A percentile compares a stretch with the other conserved stretches of the same genome.
Evolutionary conservation across 495 filamentous ascomycete species (phyloP).

Genomic region (Xylaria longipes): DNA sequence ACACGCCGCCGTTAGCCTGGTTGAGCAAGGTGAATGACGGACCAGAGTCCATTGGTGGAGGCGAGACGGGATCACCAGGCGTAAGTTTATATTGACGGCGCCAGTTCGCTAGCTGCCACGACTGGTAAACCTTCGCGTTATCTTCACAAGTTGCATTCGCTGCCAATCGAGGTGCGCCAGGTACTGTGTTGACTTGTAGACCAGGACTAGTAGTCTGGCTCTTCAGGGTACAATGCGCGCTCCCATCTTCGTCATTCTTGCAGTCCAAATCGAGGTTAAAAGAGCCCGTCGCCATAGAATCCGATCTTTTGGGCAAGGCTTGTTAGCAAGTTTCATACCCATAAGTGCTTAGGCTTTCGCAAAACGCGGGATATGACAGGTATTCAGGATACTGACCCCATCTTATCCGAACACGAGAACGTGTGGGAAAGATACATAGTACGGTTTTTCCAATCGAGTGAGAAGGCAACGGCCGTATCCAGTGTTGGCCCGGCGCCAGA

Average conservation of each 20-base stretch:
- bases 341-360: not conserved
- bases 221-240: constrained; percentile 37
- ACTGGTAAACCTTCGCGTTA: constrained; percentile 39
- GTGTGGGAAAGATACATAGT: constrained; percentile 47
- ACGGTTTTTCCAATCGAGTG: constrained; percentile 47
- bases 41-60: constrained; percentile 38
- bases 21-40: constrained; percentile 45
- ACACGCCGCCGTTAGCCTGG: constrained; percentile 37
- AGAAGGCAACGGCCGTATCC: constrained; percentile 46
- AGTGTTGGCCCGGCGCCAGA: constrained; percentile 43
- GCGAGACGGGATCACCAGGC: constrained; percentile 32
- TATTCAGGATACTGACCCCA: constrained; percentile 38
- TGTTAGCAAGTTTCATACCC: not conserved
- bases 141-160: constrained; percentile 35
- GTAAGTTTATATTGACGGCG: constrained; percentile 37
- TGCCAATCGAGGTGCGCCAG: constrained; percentile 20
- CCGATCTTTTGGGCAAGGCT: constrained; percentile 26
- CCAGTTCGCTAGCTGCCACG: constrained; percentile 49
- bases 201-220: constrained; percentile 24
- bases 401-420: constrained; percentile 44
- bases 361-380: not conserved
- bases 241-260: constrained; percentile 30
- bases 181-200: constrained; percentile 34
- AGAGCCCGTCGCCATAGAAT: constrained; percentile 44
- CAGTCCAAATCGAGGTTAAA: constrained; percentile 42